Evolutionary conservation across 805 yeast genomes (phyloP).

Genomic region (Limtongozyma cylindracea): DNA sequence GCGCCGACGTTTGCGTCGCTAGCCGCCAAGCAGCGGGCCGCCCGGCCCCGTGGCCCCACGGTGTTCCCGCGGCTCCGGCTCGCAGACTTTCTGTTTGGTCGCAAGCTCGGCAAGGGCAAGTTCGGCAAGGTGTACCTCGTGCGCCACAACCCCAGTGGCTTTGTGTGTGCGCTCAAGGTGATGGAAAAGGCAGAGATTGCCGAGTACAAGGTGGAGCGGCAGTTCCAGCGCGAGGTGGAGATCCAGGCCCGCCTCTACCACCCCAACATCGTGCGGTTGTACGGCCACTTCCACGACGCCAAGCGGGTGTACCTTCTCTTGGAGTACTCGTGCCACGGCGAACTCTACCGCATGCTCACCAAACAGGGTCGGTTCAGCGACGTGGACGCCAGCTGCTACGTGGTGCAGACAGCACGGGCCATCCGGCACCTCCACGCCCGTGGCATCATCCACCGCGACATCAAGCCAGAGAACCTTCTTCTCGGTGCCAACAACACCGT

Average conservation of each 20-base stretch:
- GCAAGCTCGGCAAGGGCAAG: conserved; percentile 77
- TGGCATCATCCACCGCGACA: conserved; percentile 72
- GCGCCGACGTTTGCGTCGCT: no score
- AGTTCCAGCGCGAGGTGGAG: conserved; percentile 77
- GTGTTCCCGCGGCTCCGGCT: conserved; percentile 7
- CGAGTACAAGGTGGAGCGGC: conserved; percentile 55
- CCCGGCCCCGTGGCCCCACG: no score
- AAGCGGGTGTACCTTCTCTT: conserved; percentile 60
- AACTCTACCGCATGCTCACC: conserved; percentile 51
- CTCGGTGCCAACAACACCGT: conserved; percentile 52
- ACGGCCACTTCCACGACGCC: conserved; percentile 67
- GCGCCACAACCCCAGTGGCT: conserved; percentile 47
- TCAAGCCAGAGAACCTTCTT: conserved; percentile 82
- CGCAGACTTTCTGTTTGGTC: conserved; percentile 67
- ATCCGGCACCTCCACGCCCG: conserved; percentile 54
- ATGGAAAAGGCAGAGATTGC: conserved; percentile 69
- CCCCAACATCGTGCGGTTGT: conserved; percentile 55
- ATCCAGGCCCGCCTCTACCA: conserved; percentile 66
- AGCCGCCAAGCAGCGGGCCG: no score
- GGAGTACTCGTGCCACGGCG: conserved; percentile 75
- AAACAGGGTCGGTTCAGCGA: conserved; percentile 48
- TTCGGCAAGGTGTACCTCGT: conserved; percentile 87
- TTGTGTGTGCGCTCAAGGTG: conserved; percentile 72
- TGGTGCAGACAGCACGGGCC: conserved; percentile 66
- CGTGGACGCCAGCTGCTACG: conserved; percentile 48